Evolutionary conservation across 2,329 filamentous ascomycete species (phyloP), one percentile per base, ranked within the genome.

Genomic region (Huntiella abstrusa): DNA sequence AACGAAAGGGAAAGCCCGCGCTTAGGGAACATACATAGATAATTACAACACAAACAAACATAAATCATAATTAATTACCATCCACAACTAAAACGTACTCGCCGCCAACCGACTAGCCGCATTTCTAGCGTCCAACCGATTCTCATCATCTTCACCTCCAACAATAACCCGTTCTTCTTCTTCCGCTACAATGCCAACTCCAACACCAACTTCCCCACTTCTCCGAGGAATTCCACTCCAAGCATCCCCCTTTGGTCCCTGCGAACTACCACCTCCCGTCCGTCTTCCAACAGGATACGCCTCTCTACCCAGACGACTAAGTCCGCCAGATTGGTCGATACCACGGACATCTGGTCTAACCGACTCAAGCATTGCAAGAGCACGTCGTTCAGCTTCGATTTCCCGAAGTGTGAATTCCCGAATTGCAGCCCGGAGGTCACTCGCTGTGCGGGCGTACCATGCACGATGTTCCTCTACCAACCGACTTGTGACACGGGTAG

Each of bases 171-270:
- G 57, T 43, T 13, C 40, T 28, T 32, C 40, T n/a, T 33, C 36
- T 13, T 44, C 42, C 32, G 32, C 60, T 57, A 52, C 55, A 53
- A 47, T 64, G 63, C 43, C 59, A 62, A 48, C 62, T 49, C 5
- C 37, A 54, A 72, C 63, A 49, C 60, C 60, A 55, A 73, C 59
- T n/a, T 41, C 40, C 40, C 40, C 40, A 4, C 40, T 32, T 28
- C 40, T 41, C 51, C 91, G 74, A 33, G 87, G 84, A 22, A 95
- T 86, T 49, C 91, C 91, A 56, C 85, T 94, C 91, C 91, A 98
- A 12, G 91, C 81, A 61, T 98, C 91, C n/a, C 91, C 91, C 65
- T 93, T 93, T 43, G 91, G 88, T 0, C 91, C 91, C 63, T 98
- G 91, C 56, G 83, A 91, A 41, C 83, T 83, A 12, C 83, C 83